Evolutionary conservation across 2,329 filamentous ascomycete species (phyloP), one percentile per base, ranked within the genome.

Genomic region (Tricladium varicosporioides): DNA sequence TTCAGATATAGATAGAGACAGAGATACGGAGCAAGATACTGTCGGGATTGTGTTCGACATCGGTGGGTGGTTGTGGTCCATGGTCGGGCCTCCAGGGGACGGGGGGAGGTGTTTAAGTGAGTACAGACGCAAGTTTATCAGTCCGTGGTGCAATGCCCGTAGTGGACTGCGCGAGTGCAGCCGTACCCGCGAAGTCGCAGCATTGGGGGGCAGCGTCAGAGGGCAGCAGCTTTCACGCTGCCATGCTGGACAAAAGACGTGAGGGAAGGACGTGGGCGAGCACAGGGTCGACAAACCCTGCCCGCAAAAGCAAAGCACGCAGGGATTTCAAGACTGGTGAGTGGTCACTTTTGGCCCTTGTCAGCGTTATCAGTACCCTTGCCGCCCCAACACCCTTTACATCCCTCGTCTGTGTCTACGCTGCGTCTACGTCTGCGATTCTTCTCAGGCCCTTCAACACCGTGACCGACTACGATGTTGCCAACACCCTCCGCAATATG

Each of bases 71-170:
- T 56, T 45, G 51, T 58, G 49, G 56, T 58, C 52, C 48, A 46
- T 45, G 52, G 55, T 47, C 53, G 48, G 32, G 16, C 22, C 22
- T 53, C 19, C 31, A 48, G 46, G 48, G 48, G 42, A 51, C 27
- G 36, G 48, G 48, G 48, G 48, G 54, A 46, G 42, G 22, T 49
- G 53, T 56, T 55, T 56, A 56, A 56, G 53, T 54, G 47, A 58
- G 32, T 54, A 51, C 46, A 48, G 53, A 45, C 53, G 56, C 56
- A 51, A 54, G 56, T 58, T 58, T 58, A 58, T 58, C 56, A 54
- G 48, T 14, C 22, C 7, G 33, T 44, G 31, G 36, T 44, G 36
- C 11, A 49, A 15, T 40, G 42, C 16, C 36, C 33, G 36, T 51
- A 43, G 48, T 49, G 32, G 48, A 27, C n/a, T 11, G 36, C n/a